These are phyloP conservation scores for Talaromyces sp. DNA, from an alignment of 2,329 filamentous ascomycete genomes.

Conservation along the genomic window DNA sequence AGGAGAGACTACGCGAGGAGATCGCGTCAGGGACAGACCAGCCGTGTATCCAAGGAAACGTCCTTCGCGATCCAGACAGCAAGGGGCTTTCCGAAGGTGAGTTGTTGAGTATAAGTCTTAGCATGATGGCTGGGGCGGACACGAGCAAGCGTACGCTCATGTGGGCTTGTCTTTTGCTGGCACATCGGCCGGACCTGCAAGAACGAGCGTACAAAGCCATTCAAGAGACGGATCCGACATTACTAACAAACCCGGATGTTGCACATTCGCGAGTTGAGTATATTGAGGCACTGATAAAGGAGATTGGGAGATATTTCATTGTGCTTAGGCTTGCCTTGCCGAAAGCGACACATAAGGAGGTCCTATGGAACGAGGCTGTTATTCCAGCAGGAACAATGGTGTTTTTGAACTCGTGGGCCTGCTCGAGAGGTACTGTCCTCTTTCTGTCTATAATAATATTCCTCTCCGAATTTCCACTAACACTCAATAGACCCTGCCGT, in stretches of 20 bases:
- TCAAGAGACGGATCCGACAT: background rate
- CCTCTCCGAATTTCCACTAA: background rate
- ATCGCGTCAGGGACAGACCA: background rate
- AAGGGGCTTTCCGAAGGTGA: conserved; percentile 2
- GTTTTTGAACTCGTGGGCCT: conserved; percentile 14
- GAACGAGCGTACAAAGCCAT: conserved; percentile 4
- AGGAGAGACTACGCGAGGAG: conserved; percentile 2
- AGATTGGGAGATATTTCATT: conserved; percentile 7
- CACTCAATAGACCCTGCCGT: background rate
- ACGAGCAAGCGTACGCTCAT: conserved; percentile 6
- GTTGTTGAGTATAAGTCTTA: conserved; percentile 10
- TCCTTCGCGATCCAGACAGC: conserved; percentile 5
- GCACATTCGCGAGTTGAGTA: conserved; percentile 5
- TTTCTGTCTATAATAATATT: too few species aligned
- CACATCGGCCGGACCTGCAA: conserved; percentile 11
- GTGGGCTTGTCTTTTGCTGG: conserved; percentile 9
- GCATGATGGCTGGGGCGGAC: conserved; percentile 12
- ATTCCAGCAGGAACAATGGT: conserved; percentile 12
- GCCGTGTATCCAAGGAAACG: conserved; percentile 10
- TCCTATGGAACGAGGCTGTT: background rate
- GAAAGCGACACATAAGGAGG: conserved; percentile 1
- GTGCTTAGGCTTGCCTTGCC: conserved; percentile 9
- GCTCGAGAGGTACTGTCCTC: conserved; percentile 14
- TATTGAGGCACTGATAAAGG: conserved; percentile 7
- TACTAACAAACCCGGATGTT: background rate